phyloP scores from a whole-genome alignment of 2,329 filamentous ascomycete genomes.

The Ceratocystis variospora region DNA sequence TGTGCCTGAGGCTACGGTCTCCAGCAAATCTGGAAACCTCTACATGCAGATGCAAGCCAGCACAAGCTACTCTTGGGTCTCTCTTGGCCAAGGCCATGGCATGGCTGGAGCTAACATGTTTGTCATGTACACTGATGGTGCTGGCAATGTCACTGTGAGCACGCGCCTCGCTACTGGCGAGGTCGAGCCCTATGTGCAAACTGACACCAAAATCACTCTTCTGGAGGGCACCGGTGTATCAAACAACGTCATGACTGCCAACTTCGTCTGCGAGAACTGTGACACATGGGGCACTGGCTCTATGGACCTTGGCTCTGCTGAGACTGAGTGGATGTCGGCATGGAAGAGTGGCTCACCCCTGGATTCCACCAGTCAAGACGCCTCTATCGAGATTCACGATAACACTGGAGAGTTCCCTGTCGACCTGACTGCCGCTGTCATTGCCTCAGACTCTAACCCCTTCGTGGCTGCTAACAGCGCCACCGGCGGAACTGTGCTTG shows the following conservation, averaged over 20 bases:
- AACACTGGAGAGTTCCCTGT: conserved; percentile 32
- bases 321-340: conserved; percentile 39
- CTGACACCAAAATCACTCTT: conserved; percentile 35
- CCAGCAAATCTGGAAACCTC: conserved; percentile 39
- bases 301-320: conserved; percentile 31
- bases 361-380: conserved; percentile 30
- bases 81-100: conserved; percentile 39
- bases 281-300: conserved; percentile 32
- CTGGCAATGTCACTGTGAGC: conserved; percentile 48
- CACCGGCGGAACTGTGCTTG: conserved; percentile 19
- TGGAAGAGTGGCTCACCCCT: conserved; percentile 38
- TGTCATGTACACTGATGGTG: conserved; percentile 45
- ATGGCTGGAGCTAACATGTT: conserved; percentile 50
- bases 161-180: conserved; percentile 38
- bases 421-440: conserved; percentile 35
- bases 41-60: conserved; percentile 49
- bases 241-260: conserved; percentile 42
- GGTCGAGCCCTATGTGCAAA: conserved; percentile 34
- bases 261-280: conserved; percentile 43
- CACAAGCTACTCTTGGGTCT: conserved; percentile 41
- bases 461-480: conserved; percentile 28
- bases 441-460: conserved; percentile 39
- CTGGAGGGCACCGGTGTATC: conserved; percentile 45
- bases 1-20: conserved; percentile 37
- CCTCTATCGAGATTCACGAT: conserved; percentile 36